These are phyloP conservation scores for Pseudozyma flocculosa DNA, from an alignment of 1,284 basidiomycete species.

Conservation along the genomic window DNA sequence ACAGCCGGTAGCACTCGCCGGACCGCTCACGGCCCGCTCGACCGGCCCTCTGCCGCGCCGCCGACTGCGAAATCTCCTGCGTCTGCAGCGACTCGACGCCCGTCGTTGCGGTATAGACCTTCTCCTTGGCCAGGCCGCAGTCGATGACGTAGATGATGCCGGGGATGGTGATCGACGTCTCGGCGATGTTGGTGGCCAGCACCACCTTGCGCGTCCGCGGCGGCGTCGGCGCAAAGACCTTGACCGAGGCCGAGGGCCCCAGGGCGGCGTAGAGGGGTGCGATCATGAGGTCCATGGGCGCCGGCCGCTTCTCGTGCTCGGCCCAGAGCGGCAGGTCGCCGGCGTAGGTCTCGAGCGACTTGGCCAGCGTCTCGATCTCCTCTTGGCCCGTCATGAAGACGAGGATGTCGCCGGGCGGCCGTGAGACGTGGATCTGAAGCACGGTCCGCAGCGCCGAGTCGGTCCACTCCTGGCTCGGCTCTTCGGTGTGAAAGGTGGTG, in stretches of 20 bases:
- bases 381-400: constrained; percentile 97
- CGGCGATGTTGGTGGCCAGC: constrained; percentile 67
- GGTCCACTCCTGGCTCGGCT: constrained; percentile 78
- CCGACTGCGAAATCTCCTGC: constrained; percentile 46
- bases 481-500: constrained; percentile 64
- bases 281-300: constrained; percentile 37
- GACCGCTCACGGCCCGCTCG: constrained; percentile 50
- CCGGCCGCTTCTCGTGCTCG: constrained; percentile 15
- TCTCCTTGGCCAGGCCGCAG: constrained; percentile 81
- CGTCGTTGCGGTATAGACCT: constrained; percentile 65
- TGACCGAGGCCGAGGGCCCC: constrained; percentile 40
- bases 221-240: constrained; percentile 62
- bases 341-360: constrained; percentile 37
- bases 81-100: constrained; percentile 47
- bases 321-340: constrained; percentile 44
- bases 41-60: constrained; percentile 49
- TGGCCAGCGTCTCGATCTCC: constrained; percentile 81
- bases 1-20: constrained; percentile 53
- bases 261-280: constrained; percentile 56
- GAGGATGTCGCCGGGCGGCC: constrained; percentile 81
- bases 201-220: constrained; percentile 80
- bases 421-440: constrained; percentile 82
- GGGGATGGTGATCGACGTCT: constrained; percentile 95
- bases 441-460: constrained; percentile 86
- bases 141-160: constrained; percentile 95